Conservation (phyloP, 345 rosid species). For the Ceriops decandra region DNA sequence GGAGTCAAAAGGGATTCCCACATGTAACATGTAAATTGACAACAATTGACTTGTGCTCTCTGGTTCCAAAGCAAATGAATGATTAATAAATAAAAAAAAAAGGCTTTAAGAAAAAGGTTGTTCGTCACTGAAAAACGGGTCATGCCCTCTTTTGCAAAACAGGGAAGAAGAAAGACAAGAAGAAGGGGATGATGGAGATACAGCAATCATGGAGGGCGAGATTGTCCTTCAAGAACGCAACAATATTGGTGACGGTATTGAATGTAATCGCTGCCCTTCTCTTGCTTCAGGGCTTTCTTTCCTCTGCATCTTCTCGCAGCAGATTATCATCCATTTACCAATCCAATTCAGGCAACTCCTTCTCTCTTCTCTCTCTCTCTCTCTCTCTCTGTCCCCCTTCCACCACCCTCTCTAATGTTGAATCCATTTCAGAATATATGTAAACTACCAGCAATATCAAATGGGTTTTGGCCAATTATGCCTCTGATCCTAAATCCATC, state of each 20-base stretch:
- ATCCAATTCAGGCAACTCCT: slow-evolving; percentile 39
- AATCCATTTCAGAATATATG: too few species aligned
- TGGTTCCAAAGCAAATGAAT: too few species aligned
- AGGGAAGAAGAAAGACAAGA: too few species aligned
- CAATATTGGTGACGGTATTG: slow-evolving; percentile 53
- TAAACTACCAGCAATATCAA: neutral
- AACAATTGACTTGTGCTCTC: too few species aligned
- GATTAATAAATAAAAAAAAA: too few species aligned
- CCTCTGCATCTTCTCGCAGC: slow-evolving; percentile 40
- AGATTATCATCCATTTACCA: slow-evolving; percentile 33
- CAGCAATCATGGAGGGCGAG: slow-evolving; percentile 57
- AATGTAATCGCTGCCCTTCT: slow-evolving; percentile 51
- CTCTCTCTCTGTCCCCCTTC: neutral
- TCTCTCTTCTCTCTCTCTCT: neutral
- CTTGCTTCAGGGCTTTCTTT: slow-evolving; percentile 59
- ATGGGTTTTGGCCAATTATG: neutral
- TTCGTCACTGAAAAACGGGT: too few species aligned
- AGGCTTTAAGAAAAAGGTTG: too few species aligned
- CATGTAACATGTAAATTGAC: too few species aligned
- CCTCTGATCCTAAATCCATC: neutral
- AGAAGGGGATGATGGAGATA: slow-evolving; percentile 31
- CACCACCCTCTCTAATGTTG: too few species aligned
- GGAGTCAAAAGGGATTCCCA: too few species aligned
- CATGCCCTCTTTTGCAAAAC: too few species aligned
- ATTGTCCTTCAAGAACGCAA: slow-evolving; percentile 76